Base-by-base conservation (phyloP, 2,329 filamentous ascomycete genomes). In the Didymella pinodella region DNA sequence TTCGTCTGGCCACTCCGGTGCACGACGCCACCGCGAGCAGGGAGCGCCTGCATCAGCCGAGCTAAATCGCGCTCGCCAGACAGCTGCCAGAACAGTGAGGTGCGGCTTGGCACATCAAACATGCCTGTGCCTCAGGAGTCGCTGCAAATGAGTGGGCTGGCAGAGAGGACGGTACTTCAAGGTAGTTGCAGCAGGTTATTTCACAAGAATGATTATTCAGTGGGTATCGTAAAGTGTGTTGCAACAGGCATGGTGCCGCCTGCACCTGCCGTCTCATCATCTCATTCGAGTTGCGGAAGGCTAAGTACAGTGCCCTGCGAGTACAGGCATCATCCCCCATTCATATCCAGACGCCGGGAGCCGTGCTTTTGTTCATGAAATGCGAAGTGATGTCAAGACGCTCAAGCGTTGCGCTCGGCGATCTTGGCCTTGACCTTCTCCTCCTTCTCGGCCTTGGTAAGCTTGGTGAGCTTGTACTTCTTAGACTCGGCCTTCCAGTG, bases 401-500 rank as follows among this genome's bases (percentile, higher is more conserved):
- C 64, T 69, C 75, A 74, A 62, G 81, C 82, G 74, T 85, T 86
- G 76, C 97, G 85, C 83, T 90, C 86, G 79, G 90, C 88, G 84
- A 99, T 99, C 87, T 91, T 96, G 80, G 89, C 87, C 88, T 96
- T 87, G 82, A 99, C 87, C 72, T 89, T 87, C 82, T 88, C 85
- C 79, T 90, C 83, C 85, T 89, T 92, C 91, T 98, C 84, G 55
- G 86, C 93, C 85, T 89, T 90, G 81, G 86, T 89, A 71, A 93
- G 86, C 88, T 96, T 96, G 75, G 76, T 74, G 74, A 83, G 82
- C 81, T 83, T 87, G 90, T 87, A 92, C 88, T 98, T 97, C 86
- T 92, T 87, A 80, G 91, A 93, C 88, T 97, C 93, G 70, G 86
- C 86, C 90, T 96, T 96, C 91, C 91, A 96, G 85, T 97, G 88